Conservation (phyloP, 2,329 filamentous ascomycete genomes). For the Penicillium brasilianum region DNA sequence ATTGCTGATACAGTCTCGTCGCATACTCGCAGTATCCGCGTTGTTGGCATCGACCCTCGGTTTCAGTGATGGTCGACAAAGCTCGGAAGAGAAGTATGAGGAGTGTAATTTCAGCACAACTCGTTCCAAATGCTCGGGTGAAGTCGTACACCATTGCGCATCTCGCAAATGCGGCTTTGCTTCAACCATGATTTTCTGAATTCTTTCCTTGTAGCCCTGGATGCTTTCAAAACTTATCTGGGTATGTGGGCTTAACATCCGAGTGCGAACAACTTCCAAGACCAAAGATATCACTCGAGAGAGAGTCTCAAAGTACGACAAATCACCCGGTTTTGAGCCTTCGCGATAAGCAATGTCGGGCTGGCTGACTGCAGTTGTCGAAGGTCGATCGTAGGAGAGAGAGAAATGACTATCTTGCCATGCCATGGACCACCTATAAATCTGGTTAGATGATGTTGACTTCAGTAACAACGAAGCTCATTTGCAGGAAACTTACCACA, state of each 20-base stretch:
- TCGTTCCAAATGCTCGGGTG: conserved; percentile 62
- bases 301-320: conserved; percentile 63
- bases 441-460: conserved; percentile 2
- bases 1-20: conserved; percentile 61
- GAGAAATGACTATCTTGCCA: conserved; percentile 70
- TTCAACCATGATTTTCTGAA: conserved; percentile 63
- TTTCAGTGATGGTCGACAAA: conserved; percentile 65
- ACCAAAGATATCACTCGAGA: conserved; percentile 59
- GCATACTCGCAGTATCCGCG: conserved; percentile 47
- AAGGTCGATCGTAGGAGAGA: conserved; percentile 65
- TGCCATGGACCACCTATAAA: conserved; percentile 62
- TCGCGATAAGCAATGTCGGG: conserved; percentile 57
- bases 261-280: conserved; percentile 64
- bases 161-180: conserved; percentile 63
- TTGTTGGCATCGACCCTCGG: conserved; percentile 53
- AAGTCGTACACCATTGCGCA: conserved; percentile 46
- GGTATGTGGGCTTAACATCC: conserved; percentile 59
- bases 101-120: conserved; percentile 66
- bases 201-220: conserved; percentile 61
- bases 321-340: conserved; percentile 54
- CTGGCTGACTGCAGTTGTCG: conserved; percentile 60
- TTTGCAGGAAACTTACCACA: conserved; percentile 43
- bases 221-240: conserved; percentile 61
- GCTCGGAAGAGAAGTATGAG: conserved; percentile 66
- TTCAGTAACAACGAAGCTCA: neutral